Conservation (phyloP, 2,329 filamentous ascomycete genomes). For the Hymenoscyphus linearis region DNA sequence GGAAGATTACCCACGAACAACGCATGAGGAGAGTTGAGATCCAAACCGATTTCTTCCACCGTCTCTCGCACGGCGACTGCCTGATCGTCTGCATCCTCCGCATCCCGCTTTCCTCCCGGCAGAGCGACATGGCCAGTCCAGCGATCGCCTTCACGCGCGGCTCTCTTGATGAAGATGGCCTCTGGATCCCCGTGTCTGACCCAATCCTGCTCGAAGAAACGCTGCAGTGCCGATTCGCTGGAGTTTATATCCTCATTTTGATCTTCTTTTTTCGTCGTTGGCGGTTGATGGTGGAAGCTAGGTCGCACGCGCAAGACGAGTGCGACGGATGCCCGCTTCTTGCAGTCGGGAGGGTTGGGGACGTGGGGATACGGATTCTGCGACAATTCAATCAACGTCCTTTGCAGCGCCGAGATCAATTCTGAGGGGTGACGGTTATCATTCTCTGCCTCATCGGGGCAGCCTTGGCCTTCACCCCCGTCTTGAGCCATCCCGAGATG, state of each 20-base stretch:
- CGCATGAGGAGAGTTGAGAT: constrained; percentile 44
- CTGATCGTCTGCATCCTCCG: constrained; percentile 56
- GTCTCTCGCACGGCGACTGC: constrained; percentile 60
- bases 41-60: constrained; percentile 60
- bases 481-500: not conserved
- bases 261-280: constrained; percentile 11
- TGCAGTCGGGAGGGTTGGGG: constrained; percentile 36
- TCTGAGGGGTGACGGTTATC: not conserved
- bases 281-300: constrained; percentile 48
- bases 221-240: constrained; percentile 33
- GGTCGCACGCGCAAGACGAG: constrained; percentile 59
- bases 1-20: constrained; percentile 56
- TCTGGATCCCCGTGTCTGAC: constrained; percentile 61
- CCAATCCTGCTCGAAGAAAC: constrained; percentile 61
- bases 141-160: constrained; percentile 57
- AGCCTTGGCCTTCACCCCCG: not conserved
- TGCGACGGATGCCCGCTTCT: constrained; percentile 56
- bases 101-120: constrained; percentile 62
- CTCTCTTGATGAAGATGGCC: constrained; percentile 66
- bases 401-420: constrained; percentile 28
- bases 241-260: not conserved
- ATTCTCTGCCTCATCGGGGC: not conserved
- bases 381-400: constrained; percentile 32
- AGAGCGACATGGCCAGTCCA: constrained; percentile 67
- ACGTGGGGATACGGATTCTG: constrained; percentile 44